Conservation (phyloP, 129 eudicot genomes). For the Erigeron canadensis region DNA sequence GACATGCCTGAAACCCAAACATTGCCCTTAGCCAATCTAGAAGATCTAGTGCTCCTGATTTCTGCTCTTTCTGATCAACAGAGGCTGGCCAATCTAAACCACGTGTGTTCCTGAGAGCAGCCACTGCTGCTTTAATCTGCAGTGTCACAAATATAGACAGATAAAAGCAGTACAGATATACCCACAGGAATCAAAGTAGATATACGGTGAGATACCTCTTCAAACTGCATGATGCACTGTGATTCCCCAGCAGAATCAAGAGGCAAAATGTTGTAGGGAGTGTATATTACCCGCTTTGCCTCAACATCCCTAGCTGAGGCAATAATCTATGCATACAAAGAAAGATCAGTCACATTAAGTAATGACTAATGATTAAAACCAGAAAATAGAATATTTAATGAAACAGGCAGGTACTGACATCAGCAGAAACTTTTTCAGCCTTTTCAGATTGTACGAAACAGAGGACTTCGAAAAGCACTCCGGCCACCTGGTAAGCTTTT, state of each 20-base stretch:
- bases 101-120: constrained; percentile 69
- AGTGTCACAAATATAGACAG: constrained; percentile 16
- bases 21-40: constrained; percentile 95
- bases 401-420: constrained; percentile 45
- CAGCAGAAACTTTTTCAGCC: constrained; percentile 96
- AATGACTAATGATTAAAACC: constrained; percentile 2
- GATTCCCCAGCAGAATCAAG: constrained; percentile 94
- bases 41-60: constrained; percentile 76
- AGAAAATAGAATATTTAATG: background rate
- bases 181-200: constrained; percentile 3
- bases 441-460: constrained; percentile 95
- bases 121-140: constrained; percentile 92
- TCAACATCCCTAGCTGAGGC: constrained; percentile 98
- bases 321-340: constrained; percentile 58
- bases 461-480: constrained; percentile 94
- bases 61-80: constrained; percentile 67
- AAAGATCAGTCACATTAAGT: constrained; percentile 22
- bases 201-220: constrained; percentile 59
- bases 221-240: constrained; percentile 91
- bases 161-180: background rate
- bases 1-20: constrained; percentile 96
- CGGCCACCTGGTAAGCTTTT: constrained; percentile 97
- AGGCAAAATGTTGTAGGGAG: constrained; percentile 95
- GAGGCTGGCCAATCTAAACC: constrained; percentile 82
- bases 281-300: constrained; percentile 83